phyloP scores from a whole-genome alignment of 2,329 filamentous ascomycete genomes.

The Fusarium chlamydosporum region DNA sequence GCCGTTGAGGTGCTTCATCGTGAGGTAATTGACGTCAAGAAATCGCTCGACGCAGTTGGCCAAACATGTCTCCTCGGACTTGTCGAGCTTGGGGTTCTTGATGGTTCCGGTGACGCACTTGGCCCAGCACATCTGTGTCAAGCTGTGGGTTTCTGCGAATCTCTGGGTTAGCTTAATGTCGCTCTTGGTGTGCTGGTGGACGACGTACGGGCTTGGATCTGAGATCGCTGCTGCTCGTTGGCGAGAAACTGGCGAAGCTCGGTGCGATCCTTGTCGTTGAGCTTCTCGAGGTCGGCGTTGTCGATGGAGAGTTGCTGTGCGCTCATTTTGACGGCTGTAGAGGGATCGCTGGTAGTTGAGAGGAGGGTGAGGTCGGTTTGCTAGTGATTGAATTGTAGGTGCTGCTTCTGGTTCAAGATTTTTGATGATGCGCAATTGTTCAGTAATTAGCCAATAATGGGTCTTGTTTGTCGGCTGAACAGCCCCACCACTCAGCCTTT shows the following conservation, averaged over 20 bases:
- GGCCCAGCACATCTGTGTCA: constrained; percentile 88
- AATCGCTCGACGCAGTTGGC: constrained; percentile 95
- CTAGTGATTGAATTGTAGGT: constrained; percentile 23
- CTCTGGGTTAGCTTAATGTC: constrained; percentile 14
- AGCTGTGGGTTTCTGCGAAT: constrained; percentile 64
- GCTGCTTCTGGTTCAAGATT: constrained; percentile 40
- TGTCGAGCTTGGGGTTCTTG: constrained; percentile 79
- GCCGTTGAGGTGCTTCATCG: constrained; percentile 86
- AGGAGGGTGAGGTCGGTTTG: constrained; percentile 11
- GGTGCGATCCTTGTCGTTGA: constrained; percentile 85
- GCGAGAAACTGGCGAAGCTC: constrained; percentile 89
- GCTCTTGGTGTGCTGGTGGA: constrained; percentile 39
- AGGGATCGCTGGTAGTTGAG: background rate
- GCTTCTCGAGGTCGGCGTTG: constrained; percentile 76
- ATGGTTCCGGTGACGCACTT: constrained; percentile 88
- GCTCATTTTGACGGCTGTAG: constrained; percentile 53
- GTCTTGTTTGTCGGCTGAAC: background rate
- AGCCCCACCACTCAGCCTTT: constrained; percentile 30
- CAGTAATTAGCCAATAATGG: constrained; percentile 38
- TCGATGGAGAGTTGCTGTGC: constrained; percentile 58
- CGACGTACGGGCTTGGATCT: constrained; percentile 72
- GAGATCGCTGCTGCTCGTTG: constrained; percentile 88
- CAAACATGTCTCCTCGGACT: constrained; percentile 84
- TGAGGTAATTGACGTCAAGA: constrained; percentile 86
- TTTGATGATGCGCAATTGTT: constrained; percentile 39